phyloP scores from a whole-genome alignment of 2,329 filamentous ascomycete species.

The Ilyonectria sp. region DNA sequence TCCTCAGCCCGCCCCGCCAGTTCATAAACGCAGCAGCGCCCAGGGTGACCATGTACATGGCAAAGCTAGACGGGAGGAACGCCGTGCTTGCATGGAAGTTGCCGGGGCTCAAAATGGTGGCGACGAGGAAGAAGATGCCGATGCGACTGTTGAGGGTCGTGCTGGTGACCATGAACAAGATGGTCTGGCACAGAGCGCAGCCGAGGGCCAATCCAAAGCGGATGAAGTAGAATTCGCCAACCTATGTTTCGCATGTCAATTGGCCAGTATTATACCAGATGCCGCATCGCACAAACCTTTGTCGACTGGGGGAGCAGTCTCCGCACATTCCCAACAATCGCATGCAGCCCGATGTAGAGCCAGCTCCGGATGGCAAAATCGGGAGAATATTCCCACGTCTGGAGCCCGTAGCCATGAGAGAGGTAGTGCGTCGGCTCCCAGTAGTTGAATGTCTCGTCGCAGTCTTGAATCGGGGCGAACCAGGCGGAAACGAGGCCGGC shows the following conservation, averaged over 20 bases:
- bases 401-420: conserved; percentile 90
- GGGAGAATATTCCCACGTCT: conserved; percentile 99
- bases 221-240: conserved; percentile 89
- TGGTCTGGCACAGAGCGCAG: conserved; percentile 87
- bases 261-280: not conserved
- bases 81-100: conserved; percentile 93
- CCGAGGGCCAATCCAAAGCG: conserved; percentile 80
- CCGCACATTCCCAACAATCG: conserved; percentile 77
- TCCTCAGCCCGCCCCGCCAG: conserved; percentile 85
- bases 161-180: conserved; percentile 84
- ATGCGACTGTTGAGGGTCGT: conserved; percentile 85
- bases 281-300: conserved; percentile 60
- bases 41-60: conserved; percentile 94
- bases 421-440: conserved; percentile 98
- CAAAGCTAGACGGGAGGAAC: conserved; percentile 93
- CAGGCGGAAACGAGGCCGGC: conserved; percentile 83
- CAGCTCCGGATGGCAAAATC: conserved; percentile 96
- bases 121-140: conserved; percentile 86
- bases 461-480: conserved; percentile 95
- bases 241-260: conserved; percentile 52
- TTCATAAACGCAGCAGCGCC: conserved; percentile 93
- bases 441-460: conserved; percentile 99
- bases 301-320: conserved; percentile 73
- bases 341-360: conserved; percentile 89
- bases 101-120: conserved; percentile 84